A percentile compares a stretch with the other conserved stretches of the same genome.
phyloP scores from a whole-genome alignment of 1,284 basidiomycete species.

The Agaricales sp. region DNA sequence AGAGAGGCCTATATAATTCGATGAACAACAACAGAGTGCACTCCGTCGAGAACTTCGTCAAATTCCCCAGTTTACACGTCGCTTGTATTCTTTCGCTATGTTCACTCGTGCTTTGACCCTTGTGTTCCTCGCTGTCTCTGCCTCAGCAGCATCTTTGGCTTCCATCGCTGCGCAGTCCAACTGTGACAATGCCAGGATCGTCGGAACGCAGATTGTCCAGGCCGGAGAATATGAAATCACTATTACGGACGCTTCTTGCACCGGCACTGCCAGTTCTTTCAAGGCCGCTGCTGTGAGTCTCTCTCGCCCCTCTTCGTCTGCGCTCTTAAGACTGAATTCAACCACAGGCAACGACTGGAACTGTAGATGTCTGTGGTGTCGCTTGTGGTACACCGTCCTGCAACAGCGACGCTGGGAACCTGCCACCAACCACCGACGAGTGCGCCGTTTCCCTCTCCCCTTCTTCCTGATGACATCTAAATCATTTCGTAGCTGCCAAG shows the following conservation, averaged over 20 bases:
- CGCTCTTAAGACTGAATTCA: background rate
- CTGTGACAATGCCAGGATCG: background rate
- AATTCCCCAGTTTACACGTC: background rate
- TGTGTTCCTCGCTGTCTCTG: background rate
- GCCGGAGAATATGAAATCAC: background rate
- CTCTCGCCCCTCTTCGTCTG: background rate
- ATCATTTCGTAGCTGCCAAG: background rate
- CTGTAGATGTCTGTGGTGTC: background rate
- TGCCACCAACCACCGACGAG: background rate
- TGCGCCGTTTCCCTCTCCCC: background rate
- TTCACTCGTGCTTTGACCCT: background rate
- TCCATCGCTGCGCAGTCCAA: background rate
- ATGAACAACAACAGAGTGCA: background rate
- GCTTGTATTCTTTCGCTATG: background rate
- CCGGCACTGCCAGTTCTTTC: background rate
- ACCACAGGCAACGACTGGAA: background rate
- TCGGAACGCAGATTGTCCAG: slow-evolving; percentile 1
- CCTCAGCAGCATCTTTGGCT: background rate
- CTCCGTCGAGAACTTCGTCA: background rate
- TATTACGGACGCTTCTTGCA: background rate
- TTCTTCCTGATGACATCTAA: background rate
- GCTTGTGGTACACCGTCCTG: background rate
- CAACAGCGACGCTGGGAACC: background rate
- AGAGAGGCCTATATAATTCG: background rate
- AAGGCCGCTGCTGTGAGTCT: background rate